Conservation (phyloP, 495 filamentous ascomycete genomes). For the Bathelium albidoporum region DNA sequence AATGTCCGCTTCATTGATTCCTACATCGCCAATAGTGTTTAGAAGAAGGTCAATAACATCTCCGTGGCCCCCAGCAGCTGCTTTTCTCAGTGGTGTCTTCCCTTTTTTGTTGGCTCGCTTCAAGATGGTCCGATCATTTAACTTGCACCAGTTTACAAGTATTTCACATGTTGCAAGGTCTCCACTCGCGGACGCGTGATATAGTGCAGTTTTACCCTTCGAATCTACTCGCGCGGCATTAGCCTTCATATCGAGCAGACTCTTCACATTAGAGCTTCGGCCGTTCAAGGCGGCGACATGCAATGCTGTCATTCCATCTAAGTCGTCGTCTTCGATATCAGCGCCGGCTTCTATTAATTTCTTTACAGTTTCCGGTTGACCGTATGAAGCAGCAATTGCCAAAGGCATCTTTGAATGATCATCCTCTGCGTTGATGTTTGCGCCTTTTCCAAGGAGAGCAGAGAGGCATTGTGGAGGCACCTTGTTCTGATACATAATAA, state of each 20-base stretch:
- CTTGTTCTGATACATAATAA: neutral
- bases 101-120: neutral
- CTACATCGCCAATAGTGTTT: neutral
- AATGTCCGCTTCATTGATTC: neutral
- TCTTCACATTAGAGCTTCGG: neutral
- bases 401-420: neutral
- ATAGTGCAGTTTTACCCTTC: neutral
- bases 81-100: neutral
- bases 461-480: neutral
- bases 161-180: neutral
- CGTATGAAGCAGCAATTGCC: neutral
- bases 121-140: neutral
- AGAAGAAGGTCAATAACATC: neutral
- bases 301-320: neutral
- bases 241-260: neutral
- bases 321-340: neutral
- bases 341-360: neutral
- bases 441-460: neutral
- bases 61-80: neutral
- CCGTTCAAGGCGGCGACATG: neutral
- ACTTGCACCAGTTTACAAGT: neutral
- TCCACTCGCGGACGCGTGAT: neutral
- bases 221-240: neutral
- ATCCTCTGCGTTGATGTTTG: neutral
- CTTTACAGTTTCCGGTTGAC: neutral